Base-by-base conservation (phyloP, 2,329 filamentous ascomycete species). In the Sordariomycetes sp. region DNA sequence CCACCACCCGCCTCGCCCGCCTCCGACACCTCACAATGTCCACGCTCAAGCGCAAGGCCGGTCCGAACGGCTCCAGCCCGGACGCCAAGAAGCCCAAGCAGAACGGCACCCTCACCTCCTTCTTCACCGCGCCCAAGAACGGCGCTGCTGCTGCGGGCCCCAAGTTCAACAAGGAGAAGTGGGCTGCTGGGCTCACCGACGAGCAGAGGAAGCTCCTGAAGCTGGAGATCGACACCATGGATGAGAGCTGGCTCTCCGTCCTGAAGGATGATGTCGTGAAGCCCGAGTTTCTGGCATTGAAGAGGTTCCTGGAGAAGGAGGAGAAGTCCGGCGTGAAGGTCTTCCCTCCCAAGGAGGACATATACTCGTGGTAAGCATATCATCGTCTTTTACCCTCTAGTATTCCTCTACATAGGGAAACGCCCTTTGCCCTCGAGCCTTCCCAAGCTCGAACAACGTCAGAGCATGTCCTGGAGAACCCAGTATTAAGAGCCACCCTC, bases 141-240 rank as follows among this genome's bases (percentile, higher is more conserved):
- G 64, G 69, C 58, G 71, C 67, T 64, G 46, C 50, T 25, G 51
- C 66, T 25, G 59, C 67, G 37, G 61, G 71, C 5, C 62, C 70
- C 59, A 88, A 82, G 63, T 97, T 97, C 69, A 81, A 97, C 77
- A 97, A 96, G 76, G 83, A 83, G 53, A 90, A 88, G 72, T 99
- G 94, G 94, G 79, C 92, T n/a, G 82, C 83, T 22, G 81, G 82
- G 59, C 78, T 99, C 62, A 91, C 82, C 0, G 72, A 81, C 0
- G 94, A 99, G 74, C 90, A 97, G 71, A 90, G 84, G 68, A 79
- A 87, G 57, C 77, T 97, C 53, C 79, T 99, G 54, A 79, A 88
- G 67, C 80, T 99, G 48, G 94, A 99, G 75, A 96, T 99, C 64
- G 85, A 95, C 52, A 97, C 92, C 0, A 76, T 99, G 61, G 83